phyloP scores from a whole-genome alignment of 1,139 yeast species.

The Protomyces arabidopsidicola region DNA sequence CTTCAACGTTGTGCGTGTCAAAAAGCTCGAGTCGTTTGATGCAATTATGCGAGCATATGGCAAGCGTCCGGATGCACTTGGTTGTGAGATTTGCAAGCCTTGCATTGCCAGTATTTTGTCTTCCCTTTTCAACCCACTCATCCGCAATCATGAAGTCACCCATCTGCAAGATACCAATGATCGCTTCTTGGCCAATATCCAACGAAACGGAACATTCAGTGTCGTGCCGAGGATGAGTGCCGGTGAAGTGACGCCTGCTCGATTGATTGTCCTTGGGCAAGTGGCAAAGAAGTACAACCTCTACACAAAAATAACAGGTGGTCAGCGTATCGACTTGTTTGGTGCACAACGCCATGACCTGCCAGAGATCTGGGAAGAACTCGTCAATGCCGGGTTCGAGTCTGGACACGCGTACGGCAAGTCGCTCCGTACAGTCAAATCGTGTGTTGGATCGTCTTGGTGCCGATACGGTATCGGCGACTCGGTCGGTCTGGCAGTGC shows the following conservation, averaged over 20 bases:
- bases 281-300: conserved; percentile 40
- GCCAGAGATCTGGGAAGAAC: conserved; percentile 40
- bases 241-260: conserved; percentile 42
- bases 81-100: conserved; percentile 42
- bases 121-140: conserved; percentile 39
- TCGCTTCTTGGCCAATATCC: conserved; percentile 40
- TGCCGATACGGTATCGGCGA: conserved; percentile 43
- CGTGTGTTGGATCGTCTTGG: conserved; percentile 43
- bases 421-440: conserved; percentile 40
- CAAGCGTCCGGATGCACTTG: conserved; percentile 36
- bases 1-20: conserved; percentile 40
- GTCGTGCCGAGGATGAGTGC: conserved; percentile 42
- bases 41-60: conserved; percentile 38
- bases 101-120: conserved; percentile 40
- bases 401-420: conserved; percentile 43
- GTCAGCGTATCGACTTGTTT: conserved; percentile 41
- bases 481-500: conserved; percentile 41
- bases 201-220: conserved; percentile 41
- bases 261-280: conserved; percentile 38
- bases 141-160: conserved; percentile 38
- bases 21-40: conserved; percentile 36
- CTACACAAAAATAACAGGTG: conserved; percentile 42
- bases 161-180: conserved; percentile 42
- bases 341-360: conserved; percentile 41
- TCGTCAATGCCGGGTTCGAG: conserved; percentile 39